Base-by-base conservation (phyloP, 2,329 filamentous ascomycete genomes). In the Verticillium nonalfalfae region DNA sequence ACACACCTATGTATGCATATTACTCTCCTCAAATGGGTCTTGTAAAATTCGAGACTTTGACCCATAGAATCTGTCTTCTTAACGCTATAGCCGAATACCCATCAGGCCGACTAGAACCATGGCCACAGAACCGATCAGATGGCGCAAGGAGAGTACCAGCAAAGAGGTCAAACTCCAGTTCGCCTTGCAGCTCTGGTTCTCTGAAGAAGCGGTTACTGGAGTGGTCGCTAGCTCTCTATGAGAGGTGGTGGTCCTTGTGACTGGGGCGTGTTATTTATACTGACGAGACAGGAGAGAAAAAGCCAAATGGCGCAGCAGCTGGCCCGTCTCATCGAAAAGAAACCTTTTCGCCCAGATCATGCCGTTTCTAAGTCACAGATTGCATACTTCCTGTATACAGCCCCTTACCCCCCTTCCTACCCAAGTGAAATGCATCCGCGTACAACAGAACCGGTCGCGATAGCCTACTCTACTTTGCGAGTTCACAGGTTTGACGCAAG, bases 1-100 rank as follows among this genome's bases (percentile, higher is more conserved):
- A 59, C 33, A 34, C 34, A n/a, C 40, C 58, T 7, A 33, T 55
- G 58, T 64, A 74, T 75, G 59, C 75, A 78, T 69, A 73, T 78
- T 62, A 73, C 70, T 39, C 73, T 26, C 26, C 3, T 26, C 2
- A 26, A 26, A 26, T 3, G 26, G 3, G 26, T 26, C 26, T 74
- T 65, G 71, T 76, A 60, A 64, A 65, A 36, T 64, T 66, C 21
- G 65, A 67, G 11, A 61, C 64, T 54, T 72, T 74, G 62, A 65
- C 62, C 58, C 61, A 59, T 39, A 59, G 62, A 35, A 65, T 73
- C 36, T 71, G 71, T 56, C 75, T 73, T 68, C 75, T 76, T 69
- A 75, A 76, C 66, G 69, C 67, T 56, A 73, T 73, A 45, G 64
- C 66, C 34, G 61, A 62, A n/a, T 60, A 58, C 38, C 26, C 63